Evolutionary conservation across 192 early-diverging fungal genomes (phyloP), one percentile per base, ranked within the genome.

Genomic region (Obelidium mucronatum): DNA sequence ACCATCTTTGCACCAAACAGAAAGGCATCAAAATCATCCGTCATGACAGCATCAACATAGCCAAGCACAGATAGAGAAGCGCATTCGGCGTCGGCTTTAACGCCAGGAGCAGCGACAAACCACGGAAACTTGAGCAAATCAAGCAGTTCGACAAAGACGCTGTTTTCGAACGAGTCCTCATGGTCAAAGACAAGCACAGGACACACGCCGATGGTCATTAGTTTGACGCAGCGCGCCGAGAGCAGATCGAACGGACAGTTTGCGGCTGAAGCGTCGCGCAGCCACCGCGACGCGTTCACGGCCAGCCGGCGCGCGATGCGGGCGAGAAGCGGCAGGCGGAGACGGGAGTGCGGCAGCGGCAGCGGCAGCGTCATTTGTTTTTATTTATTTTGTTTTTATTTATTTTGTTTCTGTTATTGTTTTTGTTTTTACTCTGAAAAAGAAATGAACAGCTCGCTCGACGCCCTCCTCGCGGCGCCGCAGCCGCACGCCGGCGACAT

Each of bases 71-170:
- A 52, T 0, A 83, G 22, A 17, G 58, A 44, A 1, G 81, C 81
- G 37, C 81, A 83, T 36, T 83, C 81, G 13, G 81, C 81, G 36
- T 81, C 81, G 2, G 81, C 81, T 11, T 5, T 31, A 24, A 24
- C 56, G 56, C 24, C 13, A 31, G 31, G 24, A 24, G 56, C 6
- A 6, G 56, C 56, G 17, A 31, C 31, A 31, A 59, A 59, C 24
- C 31, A 31, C 13, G 56, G 56, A 8, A 59, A 5, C 31, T 59
- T 59, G 13, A 59, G 24, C 26, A 31, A n/a, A 59, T 24, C 8
- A 5, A 59, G 1, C 6, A 30, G 56, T 59, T n/a, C 56, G 56
- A 11, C 6, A 11, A 11, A 11, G 6, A 31, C 6, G 31, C 6
- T 11, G 56, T 31, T 59, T 6, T 8, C n/a, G 24, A 30, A n/a